Evolutionary conservation across 768 basidiomycete genomes (phyloP), one percentile per base, ranked within the genome.

Genomic region (Rhodocollybia butyracea): DNA sequence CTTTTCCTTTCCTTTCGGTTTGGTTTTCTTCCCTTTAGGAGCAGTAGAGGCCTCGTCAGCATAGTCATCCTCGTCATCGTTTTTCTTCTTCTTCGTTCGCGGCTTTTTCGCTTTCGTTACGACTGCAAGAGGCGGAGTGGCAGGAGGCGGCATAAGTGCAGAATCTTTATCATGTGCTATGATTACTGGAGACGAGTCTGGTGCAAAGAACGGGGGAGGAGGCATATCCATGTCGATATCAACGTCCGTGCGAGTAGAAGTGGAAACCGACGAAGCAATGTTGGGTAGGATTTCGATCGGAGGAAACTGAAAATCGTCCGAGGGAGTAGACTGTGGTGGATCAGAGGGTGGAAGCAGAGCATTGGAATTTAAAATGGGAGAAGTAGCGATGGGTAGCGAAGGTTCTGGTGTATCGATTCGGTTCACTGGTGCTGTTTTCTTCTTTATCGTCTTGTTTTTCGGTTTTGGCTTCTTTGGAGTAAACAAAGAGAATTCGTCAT

Each of bases 211-310:
- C 36, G 68, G 60, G 10, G 63, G 60, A 5, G 58, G 59, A 40
- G 61, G 65, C 5, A 64, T 64, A 32, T 42, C 43, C 22, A 62
- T 58, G 40, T 36, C 3, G 56, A 55, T 40, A 36, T 29, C 67
- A 43, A 57, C 58, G n/a, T 22, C 22, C 13, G 26, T 40, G 17
- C 39, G 58, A 21, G 15, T 27, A 1, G 63, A 58, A 38, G 60
- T 63, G 54, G 71, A 58, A 32, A 29, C 34, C 38, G 59, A 63
- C 15, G 58, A 62, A 21, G 39, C 46, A 3, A 58, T 39, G 31
- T 68, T 64, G 2, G 63, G 67, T 13, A 75, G 64, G 3, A 66
- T 71, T 48, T 68, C 73, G 36, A 76, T 77, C 1, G 63, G 69
- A 2, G 75, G 74, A 22, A 71, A 40, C 15, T 51, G 48, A 17